Evolutionary conservation across 192 early-diverging fungal genomes (phyloP).

Genomic region (Mortierella hygrophila): DNA sequence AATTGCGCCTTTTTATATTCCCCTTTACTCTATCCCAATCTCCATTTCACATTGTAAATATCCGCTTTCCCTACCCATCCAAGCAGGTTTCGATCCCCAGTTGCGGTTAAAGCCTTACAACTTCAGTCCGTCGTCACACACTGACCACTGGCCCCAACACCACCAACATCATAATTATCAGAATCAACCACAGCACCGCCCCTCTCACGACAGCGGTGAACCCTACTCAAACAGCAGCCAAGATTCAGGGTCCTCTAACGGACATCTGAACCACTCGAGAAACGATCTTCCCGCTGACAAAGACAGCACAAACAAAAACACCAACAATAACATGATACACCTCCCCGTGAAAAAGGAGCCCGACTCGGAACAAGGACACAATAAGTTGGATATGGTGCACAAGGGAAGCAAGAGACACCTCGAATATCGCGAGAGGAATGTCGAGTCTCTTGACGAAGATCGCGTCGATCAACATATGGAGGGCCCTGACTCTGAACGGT

Average conservation of each 20-base stretch:
- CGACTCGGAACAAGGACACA: constrained; percentile 4
- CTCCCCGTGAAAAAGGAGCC: constrained; percentile 6
- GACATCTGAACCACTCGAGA: neutral
- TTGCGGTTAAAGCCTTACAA: constrained; percentile 2
- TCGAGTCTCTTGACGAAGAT: neutral
- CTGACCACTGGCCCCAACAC: neutral
- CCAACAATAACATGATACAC: neutral
- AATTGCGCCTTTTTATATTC: neutral
- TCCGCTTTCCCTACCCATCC: neutral
- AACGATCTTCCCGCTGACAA: constrained; percentile 1
- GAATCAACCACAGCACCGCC: neutral
- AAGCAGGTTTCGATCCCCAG: neutral
- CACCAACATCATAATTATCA: neutral
- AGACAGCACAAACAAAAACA: neutral
- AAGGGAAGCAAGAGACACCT: neutral
- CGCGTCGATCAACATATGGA: neutral
- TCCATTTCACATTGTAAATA: neutral
- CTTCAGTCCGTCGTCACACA: neutral
- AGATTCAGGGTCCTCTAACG: neutral
- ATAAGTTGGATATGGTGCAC: neutral
- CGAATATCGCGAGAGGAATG: neutral
- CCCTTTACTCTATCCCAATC: neutral
- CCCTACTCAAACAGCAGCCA: neutral
- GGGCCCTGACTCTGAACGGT: neutral
- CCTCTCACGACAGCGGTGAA: constrained; percentile 2